Evolutionary conservation across 257 asterid species (phyloP), one percentile per base, ranked within the genome.

Genomic region (Catharanthus roseus): DNA sequence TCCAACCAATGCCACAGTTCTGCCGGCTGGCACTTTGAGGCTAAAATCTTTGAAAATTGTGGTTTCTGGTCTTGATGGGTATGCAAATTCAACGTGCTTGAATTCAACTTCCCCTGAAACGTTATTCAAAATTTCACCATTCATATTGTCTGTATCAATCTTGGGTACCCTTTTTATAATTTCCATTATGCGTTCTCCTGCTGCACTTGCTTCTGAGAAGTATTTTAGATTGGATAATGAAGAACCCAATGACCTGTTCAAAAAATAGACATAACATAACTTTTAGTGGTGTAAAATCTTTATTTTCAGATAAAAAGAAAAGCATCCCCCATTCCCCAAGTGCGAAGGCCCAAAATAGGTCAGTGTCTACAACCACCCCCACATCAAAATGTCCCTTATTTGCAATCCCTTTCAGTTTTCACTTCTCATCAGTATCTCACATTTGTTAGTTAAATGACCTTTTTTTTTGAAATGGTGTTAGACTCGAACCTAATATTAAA

Each of bases 51-150:
- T 77, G 1, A 93, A 86, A 21, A 91, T 89, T 29, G 73, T 42
- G 83, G 86, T 85, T 45, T 90, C 97, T 0, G 96, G 96, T 68
- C 99, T 79, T 6, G 97, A 91, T 0, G 97, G 97, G 65, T 91
- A 91, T 4, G 89, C 79, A 19, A 93, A 93, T 44, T 77, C 87
- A 0, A 88, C 80, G 61, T 83, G 87, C 65, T 63, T 85, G 54
- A 89, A 85, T 60, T 89, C 96, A 0, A 93, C 90, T 65, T 91
- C 91, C 33, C 99, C 99, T 0, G 72, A 79, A 29, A 89, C 90
- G 8, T 66, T 75, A 29, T 79, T 71, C 28, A 86, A 76, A 58
- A 69, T 78, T 72, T 83, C 86, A 47, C 97, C 99, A 19, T 85
- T 91, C 77, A 77, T 26, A 58, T 77, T 88, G 61, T 91, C 95